Evolutionary conservation across 495 filamentous ascomycete species (phyloP).

Genomic region (Tetracladium marchalianum): DNA sequence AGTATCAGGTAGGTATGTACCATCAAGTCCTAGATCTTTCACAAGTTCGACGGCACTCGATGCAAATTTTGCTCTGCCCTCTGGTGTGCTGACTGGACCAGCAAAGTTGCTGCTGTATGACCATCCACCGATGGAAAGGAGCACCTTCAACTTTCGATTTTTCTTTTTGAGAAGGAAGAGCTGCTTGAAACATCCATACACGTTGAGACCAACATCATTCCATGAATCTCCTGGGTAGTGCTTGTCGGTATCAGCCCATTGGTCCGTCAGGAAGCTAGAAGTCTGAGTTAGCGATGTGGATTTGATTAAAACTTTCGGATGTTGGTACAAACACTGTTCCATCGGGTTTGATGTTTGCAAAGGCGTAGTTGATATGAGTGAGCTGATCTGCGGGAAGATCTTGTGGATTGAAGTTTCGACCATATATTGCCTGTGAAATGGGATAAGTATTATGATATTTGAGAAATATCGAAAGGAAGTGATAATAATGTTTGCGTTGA

Average conservation of each 20-base stretch:
- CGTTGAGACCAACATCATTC: constrained; percentile 55
- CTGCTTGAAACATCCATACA: constrained; percentile 89
- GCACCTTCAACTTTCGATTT: constrained; percentile 77
- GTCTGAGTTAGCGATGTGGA: neutral
- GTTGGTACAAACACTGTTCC: constrained; percentile 42
- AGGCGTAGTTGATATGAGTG: constrained; percentile 75
- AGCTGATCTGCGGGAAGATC: constrained; percentile 76
- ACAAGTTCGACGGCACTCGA: constrained; percentile 54
- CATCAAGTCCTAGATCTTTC: constrained; percentile 46
- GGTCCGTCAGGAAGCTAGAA: constrained; percentile 57
- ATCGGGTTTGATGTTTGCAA: constrained; percentile 52
- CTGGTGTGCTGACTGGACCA: constrained; percentile 50
- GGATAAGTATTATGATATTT: too few relatives aligned
- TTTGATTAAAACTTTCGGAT: neutral
- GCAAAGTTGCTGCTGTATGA: constrained; percentile 82
- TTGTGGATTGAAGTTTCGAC: constrained; percentile 72
- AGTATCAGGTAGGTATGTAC: constrained; percentile 2
- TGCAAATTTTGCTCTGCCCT: constrained; percentile 54
- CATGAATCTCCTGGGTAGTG: constrained; percentile 72
- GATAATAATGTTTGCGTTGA: too few relatives aligned
- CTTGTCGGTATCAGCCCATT: constrained; percentile 77
- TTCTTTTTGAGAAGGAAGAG: constrained; percentile 79
- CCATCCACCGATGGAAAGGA: constrained; percentile 92
- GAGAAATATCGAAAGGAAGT: too few relatives aligned
- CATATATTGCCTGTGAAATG: constrained; percentile 63